Evolutionary conservation across 225 moss, liverwort and hornwort species (phyloP), one percentile per base, ranked within the genome.

Genomic region (Thuidium tamariscinum): DNA sequence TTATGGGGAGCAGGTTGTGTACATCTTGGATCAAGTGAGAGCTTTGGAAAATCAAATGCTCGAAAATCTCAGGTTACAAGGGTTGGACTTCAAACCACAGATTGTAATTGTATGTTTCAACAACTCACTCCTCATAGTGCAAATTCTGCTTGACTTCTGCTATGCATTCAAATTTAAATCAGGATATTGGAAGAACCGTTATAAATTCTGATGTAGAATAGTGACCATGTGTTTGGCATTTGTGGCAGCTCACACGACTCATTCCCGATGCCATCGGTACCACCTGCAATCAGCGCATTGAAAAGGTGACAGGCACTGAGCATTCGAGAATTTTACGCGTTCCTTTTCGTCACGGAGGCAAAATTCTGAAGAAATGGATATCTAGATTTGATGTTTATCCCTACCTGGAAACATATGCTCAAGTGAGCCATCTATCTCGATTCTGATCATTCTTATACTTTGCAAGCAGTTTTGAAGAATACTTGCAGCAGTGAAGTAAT

Each of bases 11-110:
- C 94, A 97, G 97, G 88, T 97, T 49, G 97, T 96, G 23, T 97
- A 97, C 84, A 97, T 97, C 69, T 89, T 97, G 91, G 97, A 97
- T 88, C 97, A 97, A 95, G 97, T 97, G 80, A 93, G 94, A 88
- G 95, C 97, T 81, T 73, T 97, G 84, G 97, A 97, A 71, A 87
- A 76, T 51, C 90, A 96, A 74, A 96, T 96, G 97, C 88, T 95
- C n/a, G 88, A 92, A 61, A 97, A 94, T 85, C 84, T 94, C 36
- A 77, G 90, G 77, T 86, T 89, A 36, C 96, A 97, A 90, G 97
- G 97, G 49, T 78, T 97, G 75, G 91, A 95, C 82, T 90, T 95
- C 62, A 88, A 89, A 82, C 97, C 97, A 23, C 89, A 88, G 83
- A 94, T 97, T 82, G 55, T 97, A 60, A 92, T 97, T 82, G 97